Conservation (phyloP, 441 rosid species). For the Erodium texanum region DNA sequence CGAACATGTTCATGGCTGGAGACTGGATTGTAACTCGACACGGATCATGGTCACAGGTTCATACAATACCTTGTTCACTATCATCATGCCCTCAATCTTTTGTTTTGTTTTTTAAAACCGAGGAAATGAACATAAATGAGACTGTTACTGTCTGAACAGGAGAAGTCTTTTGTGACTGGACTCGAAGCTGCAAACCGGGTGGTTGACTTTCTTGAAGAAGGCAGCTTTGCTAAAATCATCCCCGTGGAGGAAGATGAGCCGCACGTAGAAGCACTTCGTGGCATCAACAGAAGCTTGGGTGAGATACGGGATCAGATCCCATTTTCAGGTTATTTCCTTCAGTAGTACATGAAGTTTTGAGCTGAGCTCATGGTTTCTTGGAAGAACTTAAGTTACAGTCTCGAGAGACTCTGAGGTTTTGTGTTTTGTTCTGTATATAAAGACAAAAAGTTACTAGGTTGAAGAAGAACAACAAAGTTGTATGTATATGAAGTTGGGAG, state of each 20-base stretch:
- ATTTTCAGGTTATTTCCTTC: constrained; percentile 27
- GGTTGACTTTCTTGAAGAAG: constrained; percentile 39
- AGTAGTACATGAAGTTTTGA: not conserved
- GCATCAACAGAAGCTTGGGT: constrained; percentile 36
- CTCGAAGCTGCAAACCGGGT: constrained; percentile 45
- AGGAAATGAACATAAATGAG: not conserved
- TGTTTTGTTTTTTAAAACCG: not conserved
- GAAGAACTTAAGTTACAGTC: too few relatives aligned
- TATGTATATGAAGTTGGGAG: not conserved
- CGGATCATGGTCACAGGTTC: constrained; percentile 61
- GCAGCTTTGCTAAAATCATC: constrained; percentile 41
- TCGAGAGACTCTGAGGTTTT: not conserved
- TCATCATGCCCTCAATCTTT: too few relatives aligned
- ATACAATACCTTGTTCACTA: constrained; percentile 6
- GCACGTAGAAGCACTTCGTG: constrained; percentile 37
- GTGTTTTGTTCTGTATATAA: too few relatives aligned
- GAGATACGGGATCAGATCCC: constrained; percentile 37
- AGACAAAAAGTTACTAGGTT: not conserved
- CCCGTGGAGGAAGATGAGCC: constrained; percentile 50
- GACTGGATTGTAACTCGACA: constrained; percentile 55
- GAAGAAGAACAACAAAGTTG: not conserved
- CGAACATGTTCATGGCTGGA: constrained; percentile 59
- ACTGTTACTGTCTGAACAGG: constrained; percentile 19
- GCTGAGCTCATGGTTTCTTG: not conserved
- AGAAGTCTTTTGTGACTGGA: constrained; percentile 47